Conservation (phyloP, 108 stramenopile species). For the Bacterosira constricta region DNA sequence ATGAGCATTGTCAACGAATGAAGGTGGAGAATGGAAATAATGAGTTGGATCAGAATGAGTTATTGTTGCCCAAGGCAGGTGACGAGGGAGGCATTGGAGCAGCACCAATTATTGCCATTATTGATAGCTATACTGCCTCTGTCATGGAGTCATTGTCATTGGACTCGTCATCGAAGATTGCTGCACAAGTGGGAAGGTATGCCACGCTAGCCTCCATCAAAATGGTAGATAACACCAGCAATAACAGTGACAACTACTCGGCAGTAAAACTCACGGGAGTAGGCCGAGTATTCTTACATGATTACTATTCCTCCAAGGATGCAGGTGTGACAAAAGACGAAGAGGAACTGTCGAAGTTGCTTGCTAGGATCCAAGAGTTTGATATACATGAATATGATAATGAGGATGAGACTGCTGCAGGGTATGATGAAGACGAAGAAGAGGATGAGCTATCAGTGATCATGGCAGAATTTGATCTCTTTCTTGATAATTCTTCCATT, state of each 20-base stretch:
- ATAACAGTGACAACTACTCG: background rate
- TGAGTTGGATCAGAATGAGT: background rate
- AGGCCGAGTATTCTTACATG: constrained; percentile 55
- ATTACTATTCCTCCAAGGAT: constrained; percentile 41
- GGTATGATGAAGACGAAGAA: constrained; percentile 21
- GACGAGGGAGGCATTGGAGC: constrained; percentile 36
- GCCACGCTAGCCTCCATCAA: constrained; percentile 72
- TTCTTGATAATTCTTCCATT: constrained; percentile 45
- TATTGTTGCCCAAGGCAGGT: too few relatives aligned
- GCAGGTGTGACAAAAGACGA: constrained; percentile 24
- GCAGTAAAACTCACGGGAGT: constrained; percentile 60
- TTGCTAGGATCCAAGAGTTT: constrained; percentile 10
- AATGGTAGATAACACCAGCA: constrained; percentile 6
- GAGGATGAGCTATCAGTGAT: constrained; percentile 30
- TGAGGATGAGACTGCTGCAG: background rate
- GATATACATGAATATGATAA: constrained; percentile 15
- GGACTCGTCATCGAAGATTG: background rate
- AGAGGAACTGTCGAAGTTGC: constrained; percentile 16
- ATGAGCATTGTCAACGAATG: constrained; percentile 14
- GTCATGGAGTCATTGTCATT: background rate
- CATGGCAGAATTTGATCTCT: constrained; percentile 63
- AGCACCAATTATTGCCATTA: constrained; percentile 62
- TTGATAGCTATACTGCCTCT: constrained; percentile 46
- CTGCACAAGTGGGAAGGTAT: constrained; percentile 15
- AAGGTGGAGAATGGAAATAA: background rate